Evolutionary conservation across 306 rosid genomes (phyloP).

Genomic region (Cyamopsis tetragonoloba): DNA sequence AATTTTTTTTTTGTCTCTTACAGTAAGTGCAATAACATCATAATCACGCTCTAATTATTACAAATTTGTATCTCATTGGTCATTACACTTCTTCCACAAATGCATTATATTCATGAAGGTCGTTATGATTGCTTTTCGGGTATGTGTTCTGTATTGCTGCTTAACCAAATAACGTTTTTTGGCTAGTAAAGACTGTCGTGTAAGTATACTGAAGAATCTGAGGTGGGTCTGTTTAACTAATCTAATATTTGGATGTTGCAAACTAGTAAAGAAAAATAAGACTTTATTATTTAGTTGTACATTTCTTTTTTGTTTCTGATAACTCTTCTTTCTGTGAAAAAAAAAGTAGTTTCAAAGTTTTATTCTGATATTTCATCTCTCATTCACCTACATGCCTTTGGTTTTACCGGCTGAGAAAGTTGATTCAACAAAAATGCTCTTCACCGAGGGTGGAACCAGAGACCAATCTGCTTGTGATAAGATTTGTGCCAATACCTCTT

Average conservation of each 20-base stretch:
- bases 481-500: constrained; percentile 20
- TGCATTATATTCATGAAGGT: not conserved
- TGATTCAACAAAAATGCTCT: constrained; percentile 26
- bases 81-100: no score
- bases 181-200: not conserved
- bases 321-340: not conserved
- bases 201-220: not conserved
- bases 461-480: constrained; percentile 34
- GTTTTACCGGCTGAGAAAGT: constrained; percentile 42
- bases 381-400: constrained; percentile 20
- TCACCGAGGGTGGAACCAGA: constrained; percentile 26
- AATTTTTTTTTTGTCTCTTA: no score
- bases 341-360: not conserved
- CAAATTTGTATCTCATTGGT: no score
- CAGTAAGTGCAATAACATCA: no score
- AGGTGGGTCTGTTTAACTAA: no score
- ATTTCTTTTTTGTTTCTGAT: not conserved
- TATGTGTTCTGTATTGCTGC: not conserved
- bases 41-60: no score
- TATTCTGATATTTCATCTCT: constrained; percentile 5
- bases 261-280: not conserved
- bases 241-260: not conserved
- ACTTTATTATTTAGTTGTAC: not conserved
- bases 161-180: not conserved
- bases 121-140: not conserved